Evolutionary conservation across 495 filamentous ascomycete genomes (phyloP).

Genomic region (Hypoxylon perforatum): DNA sequence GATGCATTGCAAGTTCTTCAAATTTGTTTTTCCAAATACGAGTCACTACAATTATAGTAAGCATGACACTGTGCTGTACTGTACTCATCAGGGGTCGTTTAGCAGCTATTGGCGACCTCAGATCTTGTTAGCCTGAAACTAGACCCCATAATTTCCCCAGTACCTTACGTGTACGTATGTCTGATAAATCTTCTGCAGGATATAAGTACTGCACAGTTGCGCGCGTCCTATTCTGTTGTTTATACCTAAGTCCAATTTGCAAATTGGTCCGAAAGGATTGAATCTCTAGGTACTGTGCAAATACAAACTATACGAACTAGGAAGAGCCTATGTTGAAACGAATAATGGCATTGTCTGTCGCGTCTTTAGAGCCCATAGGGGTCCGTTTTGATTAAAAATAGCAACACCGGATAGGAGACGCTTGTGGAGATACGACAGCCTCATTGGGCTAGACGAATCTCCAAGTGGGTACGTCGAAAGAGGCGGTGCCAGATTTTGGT

Average conservation of each 20-base stretch:
- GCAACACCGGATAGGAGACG: slow-evolving; percentile 29
- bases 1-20: slow-evolving; percentile 1
- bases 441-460: slow-evolving; percentile 23
- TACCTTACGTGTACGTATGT: slow-evolving; percentile 33
- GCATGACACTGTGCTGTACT: slow-evolving; percentile 3
- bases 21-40: neutral
- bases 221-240: neutral
- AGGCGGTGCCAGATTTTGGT: slow-evolving; percentile 26
- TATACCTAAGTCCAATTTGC: neutral
- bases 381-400: slow-evolving; percentile 35
- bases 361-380: slow-evolving; percentile 4
- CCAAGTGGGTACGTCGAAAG: slow-evolving; percentile 28
- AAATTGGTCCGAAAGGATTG: neutral
- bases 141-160: slow-evolving; percentile 21
- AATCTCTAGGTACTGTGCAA: neutral
- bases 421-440: slow-evolving; percentile 33
- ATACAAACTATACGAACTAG: neutral
- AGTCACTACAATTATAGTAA: slow-evolving; percentile 8
- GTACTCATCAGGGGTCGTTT: slow-evolving; percentile 17
- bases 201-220: slow-evolving; percentile 7
- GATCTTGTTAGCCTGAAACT: slow-evolving; percentile 41
- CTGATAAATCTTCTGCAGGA: slow-evolving; percentile 1
- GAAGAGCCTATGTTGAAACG: neutral
- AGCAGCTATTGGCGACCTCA: slow-evolving; percentile 24
- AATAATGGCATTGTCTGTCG: slow-evolving; percentile 1